Evolutionary conservation across 2,329 filamentous ascomycete species (phyloP).

Genomic region (Rutstroemia sp.): DNA sequence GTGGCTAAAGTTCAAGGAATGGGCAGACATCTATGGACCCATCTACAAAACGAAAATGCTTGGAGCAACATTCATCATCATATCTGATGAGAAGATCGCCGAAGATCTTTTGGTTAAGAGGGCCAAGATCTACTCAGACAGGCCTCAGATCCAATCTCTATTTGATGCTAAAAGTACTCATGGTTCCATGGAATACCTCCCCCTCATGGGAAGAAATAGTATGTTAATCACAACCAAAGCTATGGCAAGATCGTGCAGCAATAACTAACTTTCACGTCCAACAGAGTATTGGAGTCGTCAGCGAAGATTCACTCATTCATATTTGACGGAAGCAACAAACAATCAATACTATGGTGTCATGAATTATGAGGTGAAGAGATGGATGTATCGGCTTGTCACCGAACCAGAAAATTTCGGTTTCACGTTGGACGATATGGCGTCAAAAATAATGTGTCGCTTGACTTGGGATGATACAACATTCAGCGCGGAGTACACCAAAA

Average conservation of each 20-base stretch:
- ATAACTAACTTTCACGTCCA: not conserved
- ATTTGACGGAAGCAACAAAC: not conserved
- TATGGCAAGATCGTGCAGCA: not conserved
- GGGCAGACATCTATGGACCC: slow-evolving; percentile 31
- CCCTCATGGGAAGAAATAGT: not conserved
- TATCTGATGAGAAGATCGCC: slow-evolving; percentile 34
- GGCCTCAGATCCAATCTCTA: slow-evolving; percentile 25
- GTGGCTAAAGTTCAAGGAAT: slow-evolving; percentile 36
- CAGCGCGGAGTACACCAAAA: not conserved
- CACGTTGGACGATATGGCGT: not conserved
- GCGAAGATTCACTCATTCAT: not conserved
- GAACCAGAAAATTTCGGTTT: not conserved
- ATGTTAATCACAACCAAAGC: not conserved
- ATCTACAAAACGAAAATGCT: slow-evolving; percentile 38
- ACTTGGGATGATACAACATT: not conserved
- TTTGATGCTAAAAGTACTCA: slow-evolving; percentile 16
- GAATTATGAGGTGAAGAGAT: not conserved
- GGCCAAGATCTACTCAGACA: slow-evolving; percentile 32
- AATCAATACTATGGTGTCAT: not conserved
- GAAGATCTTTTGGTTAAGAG: slow-evolving; percentile 36
- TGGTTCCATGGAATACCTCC: slow-evolving; percentile 14
- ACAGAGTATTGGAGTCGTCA: not conserved
- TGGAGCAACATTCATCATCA: slow-evolving; percentile 31
- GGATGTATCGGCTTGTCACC: not conserved
- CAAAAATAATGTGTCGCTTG: not conserved